Conservation (phyloP, 345 rosid genomes). For the Anacardium occidentale region DNA sequence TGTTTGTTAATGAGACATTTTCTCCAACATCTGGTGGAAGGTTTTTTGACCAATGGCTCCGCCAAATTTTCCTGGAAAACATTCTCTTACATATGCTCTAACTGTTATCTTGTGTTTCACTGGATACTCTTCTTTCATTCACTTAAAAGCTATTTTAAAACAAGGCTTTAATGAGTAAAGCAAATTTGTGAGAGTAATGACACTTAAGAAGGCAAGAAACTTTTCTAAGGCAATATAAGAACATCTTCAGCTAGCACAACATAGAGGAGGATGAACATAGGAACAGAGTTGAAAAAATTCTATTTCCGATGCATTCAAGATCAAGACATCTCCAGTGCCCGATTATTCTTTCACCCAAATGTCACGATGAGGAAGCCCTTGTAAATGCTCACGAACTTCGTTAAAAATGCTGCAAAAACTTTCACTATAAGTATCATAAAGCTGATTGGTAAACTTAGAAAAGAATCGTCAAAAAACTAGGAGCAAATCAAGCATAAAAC, state of each 20-base stretch:
- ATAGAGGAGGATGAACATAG: neutral
- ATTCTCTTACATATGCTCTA: too few species aligned
- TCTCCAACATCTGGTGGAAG: too few species aligned
- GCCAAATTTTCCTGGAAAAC: too few species aligned
- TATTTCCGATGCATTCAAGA: neutral
- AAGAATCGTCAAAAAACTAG: neutral
- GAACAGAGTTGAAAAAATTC: neutral
- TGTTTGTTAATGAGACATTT: too few species aligned
- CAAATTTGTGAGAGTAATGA: too few species aligned
- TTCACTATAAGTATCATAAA: neutral
- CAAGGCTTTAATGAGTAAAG: too few species aligned
- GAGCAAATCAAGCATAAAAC: neutral
- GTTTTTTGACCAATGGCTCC: too few species aligned
- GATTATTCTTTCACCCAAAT: constrained; percentile 54
- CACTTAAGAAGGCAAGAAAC: neutral
- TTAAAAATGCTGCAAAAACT: constrained; percentile 70
- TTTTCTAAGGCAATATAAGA: neutral
- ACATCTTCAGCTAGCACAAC: neutral
- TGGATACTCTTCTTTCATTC: too few species aligned
- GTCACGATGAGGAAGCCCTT: constrained; percentile 80
- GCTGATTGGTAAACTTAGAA: neutral
- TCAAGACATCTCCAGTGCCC: neutral
- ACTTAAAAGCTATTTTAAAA: too few species aligned
- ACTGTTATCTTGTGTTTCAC: too few species aligned
- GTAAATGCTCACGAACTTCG: constrained; percentile 94